phyloP scores from a whole-genome alignment of 164 flowering plant species.

The Malania oleifera region DNA sequence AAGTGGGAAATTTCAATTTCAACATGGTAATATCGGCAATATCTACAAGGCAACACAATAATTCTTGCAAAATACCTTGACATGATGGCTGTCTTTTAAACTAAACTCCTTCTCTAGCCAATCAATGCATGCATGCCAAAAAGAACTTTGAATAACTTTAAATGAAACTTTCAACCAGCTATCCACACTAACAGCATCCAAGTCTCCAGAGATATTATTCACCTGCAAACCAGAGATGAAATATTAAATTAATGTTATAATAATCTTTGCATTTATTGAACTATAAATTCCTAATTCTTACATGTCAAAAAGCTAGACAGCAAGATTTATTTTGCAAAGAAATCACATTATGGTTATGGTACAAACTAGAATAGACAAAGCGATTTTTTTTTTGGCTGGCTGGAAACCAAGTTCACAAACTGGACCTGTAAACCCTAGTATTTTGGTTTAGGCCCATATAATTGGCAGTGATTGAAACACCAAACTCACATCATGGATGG shows the following conservation, averaged over 20 bases:
- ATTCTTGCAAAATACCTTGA: slow-evolving; percentile 36
- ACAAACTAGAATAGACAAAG: too few relatives aligned
- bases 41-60: neutral
- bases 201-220: slow-evolving; percentile 31
- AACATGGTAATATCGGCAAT: slow-evolving; percentile 7
- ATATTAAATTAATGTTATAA: too few relatives aligned
- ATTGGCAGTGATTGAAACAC: too few relatives aligned
- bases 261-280: too few relatives aligned
- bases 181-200: slow-evolving; percentile 22
- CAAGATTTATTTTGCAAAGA: neutral
- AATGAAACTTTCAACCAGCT: slow-evolving; percentile 34
- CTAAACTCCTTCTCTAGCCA: slow-evolving; percentile 75
- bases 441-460: too few relatives aligned
- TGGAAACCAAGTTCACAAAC: too few relatives aligned
- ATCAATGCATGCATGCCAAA: slow-evolving; percentile 39
- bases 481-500: too few relatives aligned
- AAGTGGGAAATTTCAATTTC: slow-evolving; percentile 1
- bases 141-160: slow-evolving; percentile 38
- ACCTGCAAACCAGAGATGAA: slow-evolving; percentile 44
- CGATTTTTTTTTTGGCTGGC: too few relatives aligned
- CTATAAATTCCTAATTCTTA: too few relatives aligned
- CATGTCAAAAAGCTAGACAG: neutral
- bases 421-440: too few relatives aligned
- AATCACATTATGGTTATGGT: neutral
- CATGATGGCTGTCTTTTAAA: slow-evolving; percentile 24